Evolutionary conservation across 169 alveolate genomes (phyloP).

Genomic region (Cryptosporidium ubiquitum): DNA sequence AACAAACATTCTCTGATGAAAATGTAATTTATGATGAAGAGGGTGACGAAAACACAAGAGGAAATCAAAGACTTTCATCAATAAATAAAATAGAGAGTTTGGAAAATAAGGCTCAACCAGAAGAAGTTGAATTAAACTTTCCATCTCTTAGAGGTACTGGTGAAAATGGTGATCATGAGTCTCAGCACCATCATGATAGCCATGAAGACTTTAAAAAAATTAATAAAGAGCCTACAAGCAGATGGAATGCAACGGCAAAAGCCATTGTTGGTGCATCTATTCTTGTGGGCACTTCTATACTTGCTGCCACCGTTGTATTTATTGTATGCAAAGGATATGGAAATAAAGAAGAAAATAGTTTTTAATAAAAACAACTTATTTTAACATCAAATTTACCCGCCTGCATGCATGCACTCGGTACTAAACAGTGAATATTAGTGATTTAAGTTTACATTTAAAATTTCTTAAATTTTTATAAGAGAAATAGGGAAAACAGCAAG

Average conservation of each 20-base stretch:
- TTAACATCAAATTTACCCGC: background rate
- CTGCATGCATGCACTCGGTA: conserved; percentile 13
- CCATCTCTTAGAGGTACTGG: conserved; percentile 30
- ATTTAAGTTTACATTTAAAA: conserved; percentile 10
- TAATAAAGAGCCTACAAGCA: background rate
- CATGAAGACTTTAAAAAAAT: background rate
- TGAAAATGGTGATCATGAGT: conserved; percentile 16
- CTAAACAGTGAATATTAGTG: background rate
- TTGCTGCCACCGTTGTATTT: conserved; percentile 69
- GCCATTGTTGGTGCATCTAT: conserved; percentile 65
- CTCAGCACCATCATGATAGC: background rate
- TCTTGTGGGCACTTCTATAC: conserved; percentile 65
- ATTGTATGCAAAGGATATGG: conserved; percentile 58
- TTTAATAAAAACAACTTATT: background rate
- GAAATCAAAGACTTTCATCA: background rate
- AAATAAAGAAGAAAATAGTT: conserved; percentile 19
- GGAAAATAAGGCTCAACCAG: background rate
- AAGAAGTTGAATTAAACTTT: background rate
- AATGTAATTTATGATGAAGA: background rate
- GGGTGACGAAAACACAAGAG: background rate
- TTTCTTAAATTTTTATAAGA: background rate
- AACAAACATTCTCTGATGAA: conserved; percentile 7
- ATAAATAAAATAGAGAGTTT: conserved; percentile 1
- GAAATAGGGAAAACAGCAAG: background rate
- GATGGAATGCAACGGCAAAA: conserved; percentile 51